Percentiles rank a stretch among this genome's conserved stretches.
Evolutionary conservation across 805 yeast species (phyloP).

Genomic region (Helenozyma rhizophorensis): DNA sequence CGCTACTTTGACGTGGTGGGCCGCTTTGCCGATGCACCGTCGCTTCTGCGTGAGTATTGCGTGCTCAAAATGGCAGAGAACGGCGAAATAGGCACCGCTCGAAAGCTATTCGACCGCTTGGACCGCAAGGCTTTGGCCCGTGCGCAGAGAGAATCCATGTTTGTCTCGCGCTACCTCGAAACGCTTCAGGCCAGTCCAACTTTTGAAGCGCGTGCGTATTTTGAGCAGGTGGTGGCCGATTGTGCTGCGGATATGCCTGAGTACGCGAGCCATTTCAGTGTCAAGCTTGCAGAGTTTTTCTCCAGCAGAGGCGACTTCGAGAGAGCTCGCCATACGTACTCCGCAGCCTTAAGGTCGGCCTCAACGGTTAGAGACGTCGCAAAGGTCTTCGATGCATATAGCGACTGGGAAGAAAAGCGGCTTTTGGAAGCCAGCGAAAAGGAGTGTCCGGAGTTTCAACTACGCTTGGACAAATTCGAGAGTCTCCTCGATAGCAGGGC

Average conservation of each 20-base stretch:
- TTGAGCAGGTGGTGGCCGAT: slow-evolving; percentile 3
- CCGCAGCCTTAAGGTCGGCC: slow-evolving; percentile 44
- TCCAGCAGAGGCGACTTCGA: slow-evolving; percentile 30
- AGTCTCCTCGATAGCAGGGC: slow-evolving; percentile 53
- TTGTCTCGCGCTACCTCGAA: slow-evolving; percentile 4
- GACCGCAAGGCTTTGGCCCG: background rate
- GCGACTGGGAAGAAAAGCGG: slow-evolving; percentile 53
- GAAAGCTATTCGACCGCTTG: slow-evolving; percentile 22
- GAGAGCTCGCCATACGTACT: slow-evolving; percentile 34
- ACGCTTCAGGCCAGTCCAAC: background rate
- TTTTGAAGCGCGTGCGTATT: slow-evolving; percentile 2
- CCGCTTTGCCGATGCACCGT: background rate
- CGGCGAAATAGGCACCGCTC: slow-evolving; percentile 22
- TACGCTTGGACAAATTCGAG: slow-evolving; percentile 7
- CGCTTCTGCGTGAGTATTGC: slow-evolving; percentile 6
- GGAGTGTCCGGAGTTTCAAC: slow-evolving; percentile 10
- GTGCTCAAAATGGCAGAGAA: slow-evolving; percentile 27
- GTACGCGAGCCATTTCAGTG: slow-evolving; percentile 48
- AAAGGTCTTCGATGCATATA: slow-evolving; percentile 55
- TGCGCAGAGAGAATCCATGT: slow-evolving; percentile 2
- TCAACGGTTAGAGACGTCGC: slow-evolving; percentile 59
- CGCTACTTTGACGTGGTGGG: slow-evolving; percentile 21
- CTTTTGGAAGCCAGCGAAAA: slow-evolving; percentile 21
- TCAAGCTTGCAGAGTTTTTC: slow-evolving; percentile 46
- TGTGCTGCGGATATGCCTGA: slow-evolving; percentile 46